These are phyloP conservation scores for Apiotrichum mycotoxinovorans DNA, from an alignment of 1,284 basidiomycete genomes.

Conservation along the genomic window DNA sequence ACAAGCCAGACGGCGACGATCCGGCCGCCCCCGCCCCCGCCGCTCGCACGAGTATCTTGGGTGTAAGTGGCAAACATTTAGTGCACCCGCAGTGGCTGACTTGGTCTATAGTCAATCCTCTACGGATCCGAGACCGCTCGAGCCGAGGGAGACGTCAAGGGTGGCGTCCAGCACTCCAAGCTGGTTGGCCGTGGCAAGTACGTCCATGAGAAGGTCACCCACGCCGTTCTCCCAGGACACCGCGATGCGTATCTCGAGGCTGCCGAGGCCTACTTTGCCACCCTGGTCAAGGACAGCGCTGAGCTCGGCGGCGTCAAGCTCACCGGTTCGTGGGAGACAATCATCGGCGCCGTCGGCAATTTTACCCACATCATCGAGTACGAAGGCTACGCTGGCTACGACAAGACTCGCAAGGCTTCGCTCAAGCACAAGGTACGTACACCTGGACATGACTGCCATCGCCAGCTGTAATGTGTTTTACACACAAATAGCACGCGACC, in stretches of 20 bases:
- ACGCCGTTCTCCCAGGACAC: slow-evolving; percentile 74
- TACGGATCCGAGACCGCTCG: slow-evolving; percentile 82
- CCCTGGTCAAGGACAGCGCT: slow-evolving; percentile 63
- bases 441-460: slow-evolving; percentile 2
- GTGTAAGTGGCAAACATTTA: slow-evolving; percentile 3
- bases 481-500: too few species aligned
- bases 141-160: slow-evolving; percentile 69
- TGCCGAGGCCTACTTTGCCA: slow-evolving; percentile 75
- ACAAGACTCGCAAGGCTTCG: slow-evolving; percentile 49
- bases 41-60: neutral
- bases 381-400: slow-evolving; percentile 80
- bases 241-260: slow-evolving; percentile 77
- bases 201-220: slow-evolving; percentile 79
- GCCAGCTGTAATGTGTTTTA: neutral
- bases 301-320: slow-evolving; percentile 71
- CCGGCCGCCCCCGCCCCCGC: neutral
- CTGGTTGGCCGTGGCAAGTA: slow-evolving; percentile 77
- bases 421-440: slow-evolving; percentile 29
- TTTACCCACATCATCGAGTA: slow-evolving; percentile 78
- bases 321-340: slow-evolving; percentile 81
- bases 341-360: slow-evolving; percentile 76
- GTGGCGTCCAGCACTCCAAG: slow-evolving; percentile 66
- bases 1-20: neutral
- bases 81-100: too few species aligned
- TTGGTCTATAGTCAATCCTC: slow-evolving; percentile 51